Base-by-base conservation (phyloP, 2,329 filamentous ascomycete species). In the Neonectria faginata region DNA sequence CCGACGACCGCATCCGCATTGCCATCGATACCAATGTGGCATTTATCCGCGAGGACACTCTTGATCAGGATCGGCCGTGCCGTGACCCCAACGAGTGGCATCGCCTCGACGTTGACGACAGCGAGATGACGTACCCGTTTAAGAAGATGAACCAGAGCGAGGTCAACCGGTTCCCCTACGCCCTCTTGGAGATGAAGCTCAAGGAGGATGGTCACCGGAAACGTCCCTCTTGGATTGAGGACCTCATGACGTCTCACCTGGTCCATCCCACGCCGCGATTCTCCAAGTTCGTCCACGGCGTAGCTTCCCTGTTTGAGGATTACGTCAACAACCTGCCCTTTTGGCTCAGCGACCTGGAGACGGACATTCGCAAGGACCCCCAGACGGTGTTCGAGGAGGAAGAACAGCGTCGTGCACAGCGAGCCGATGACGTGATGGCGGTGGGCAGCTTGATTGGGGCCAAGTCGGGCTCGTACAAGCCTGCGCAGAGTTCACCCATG, bases 311-410 rank as follows among this genome's bases (percentile, higher is more conserved):
- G 2, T 98, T 98, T 71, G 96, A 98, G 74, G 93, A 99, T 79
- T 89, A 97, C 75, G 94, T 99, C 78, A 98, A 98, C 81, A 94
- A 89, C 67, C 89, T 98, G 74, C 96, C 96, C 14, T 97, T 98
- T 82, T 99, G 96, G 96, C 87, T 98, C 36, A 91, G 91, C 73
- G 92, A 97, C 67, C 85, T 98, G 47, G 95, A 97, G 76, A 92
- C 88, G 33, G 96, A 99, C 76, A 99, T 99, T 75, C 91, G 95
- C 70, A 93, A 92, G 76, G 94, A 98, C 76, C 96, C 96, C 0
- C 92, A 96, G 77, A 87, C 88, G 67, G 95, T 95, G 0, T 97
- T 97, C 76, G 92, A 97, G 69, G 91, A 96, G 73, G 94, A 98
- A 78, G 94, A 97, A 77, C 90, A 95, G 78, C 89, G 91, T 63